Conservation (phyloP, 1,139 yeast genomes). For the Magnusiomyces suaveolens region DNA sequence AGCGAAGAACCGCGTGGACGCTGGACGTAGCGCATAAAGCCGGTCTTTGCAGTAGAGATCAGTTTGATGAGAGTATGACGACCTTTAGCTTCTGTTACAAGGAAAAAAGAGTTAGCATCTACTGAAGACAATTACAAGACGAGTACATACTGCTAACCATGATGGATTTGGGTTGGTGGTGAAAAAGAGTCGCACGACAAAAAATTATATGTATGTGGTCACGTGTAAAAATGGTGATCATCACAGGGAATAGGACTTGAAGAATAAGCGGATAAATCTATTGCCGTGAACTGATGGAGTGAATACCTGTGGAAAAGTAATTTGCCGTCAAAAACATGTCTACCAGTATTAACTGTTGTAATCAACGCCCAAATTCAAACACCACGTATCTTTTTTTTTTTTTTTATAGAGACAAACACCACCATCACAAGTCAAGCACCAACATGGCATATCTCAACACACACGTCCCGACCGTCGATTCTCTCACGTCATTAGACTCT, state of each 20-base stretch:
- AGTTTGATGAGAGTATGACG: conserved; percentile 50
- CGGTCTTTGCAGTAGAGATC: conserved; percentile 79
- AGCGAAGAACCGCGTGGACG: conserved; percentile 75
- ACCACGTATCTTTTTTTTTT: too few species aligned
- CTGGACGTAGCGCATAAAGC: conserved; percentile 68
- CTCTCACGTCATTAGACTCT: conserved; percentile 18
- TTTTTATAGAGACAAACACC: background rate
- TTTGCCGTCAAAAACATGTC: too few species aligned
- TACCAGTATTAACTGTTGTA: too few species aligned
- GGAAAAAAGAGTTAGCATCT: background rate
- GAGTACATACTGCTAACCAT: conserved; percentile 14
- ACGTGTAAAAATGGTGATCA: background rate
- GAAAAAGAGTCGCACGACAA: too few species aligned
- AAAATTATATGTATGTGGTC: background rate
- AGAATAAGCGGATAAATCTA: too few species aligned
- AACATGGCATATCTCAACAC: conserved; percentile 14
- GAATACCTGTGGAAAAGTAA: too few species aligned
- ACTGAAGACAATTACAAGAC: background rate
- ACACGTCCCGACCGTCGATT: conserved; percentile 18
- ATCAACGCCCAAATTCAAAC: too few species aligned
- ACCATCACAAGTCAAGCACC: background rate
- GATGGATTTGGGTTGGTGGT: conserved; percentile 3
- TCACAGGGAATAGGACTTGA: too few species aligned
- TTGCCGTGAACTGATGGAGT: too few species aligned
- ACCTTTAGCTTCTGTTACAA: conserved; percentile 13